Conservation (phyloP, 164 flowering plant genomes). For the Sextonia rubra region DNA sequence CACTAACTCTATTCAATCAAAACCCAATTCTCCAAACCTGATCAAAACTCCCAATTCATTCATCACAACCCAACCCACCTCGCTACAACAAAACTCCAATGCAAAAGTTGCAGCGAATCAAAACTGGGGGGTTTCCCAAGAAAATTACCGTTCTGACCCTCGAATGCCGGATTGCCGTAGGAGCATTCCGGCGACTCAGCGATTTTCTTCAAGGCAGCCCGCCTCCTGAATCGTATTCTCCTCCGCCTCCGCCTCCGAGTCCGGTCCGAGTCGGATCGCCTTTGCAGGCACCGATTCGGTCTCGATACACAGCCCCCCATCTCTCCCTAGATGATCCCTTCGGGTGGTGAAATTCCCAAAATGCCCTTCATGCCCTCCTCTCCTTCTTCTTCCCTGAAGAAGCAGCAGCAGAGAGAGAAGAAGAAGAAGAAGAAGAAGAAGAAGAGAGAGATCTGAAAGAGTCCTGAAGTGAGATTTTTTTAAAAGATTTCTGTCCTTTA, state of each 20-base stretch:
- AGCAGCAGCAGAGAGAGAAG: neutral
- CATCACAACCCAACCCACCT: neutral
- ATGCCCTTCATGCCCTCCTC: neutral
- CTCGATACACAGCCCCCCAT: slow-evolving; percentile 30
- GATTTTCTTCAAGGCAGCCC: slow-evolving; percentile 33
- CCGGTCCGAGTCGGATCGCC: slow-evolving; percentile 22
- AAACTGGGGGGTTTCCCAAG: neutral
- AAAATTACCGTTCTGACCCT: slow-evolving; percentile 23
- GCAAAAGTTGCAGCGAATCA: neutral
- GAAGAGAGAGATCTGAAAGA: neutral
- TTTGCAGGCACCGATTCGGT: slow-evolving; percentile 39
- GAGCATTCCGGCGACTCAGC: slow-evolving; percentile 33
- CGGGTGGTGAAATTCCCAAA: neutral
- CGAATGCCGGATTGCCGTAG: slow-evolving; percentile 43
- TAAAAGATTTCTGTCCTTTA: no score
- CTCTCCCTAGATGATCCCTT: neutral
- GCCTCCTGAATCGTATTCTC: slow-evolving; percentile 15
- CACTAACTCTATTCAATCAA: no score
- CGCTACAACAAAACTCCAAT: neutral
- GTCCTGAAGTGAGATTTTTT: neutral
- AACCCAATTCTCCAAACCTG: neutral
- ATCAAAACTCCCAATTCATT: neutral
- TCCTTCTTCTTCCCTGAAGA: neutral
- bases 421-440: neutral
- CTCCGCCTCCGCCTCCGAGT: slow-evolving; percentile 25